A percentile compares a stretch with the other conserved stretches of the same genome.
phyloP scores from a whole-genome alignment of 106 monocot genomes.

The Gastrodia elata region DNA sequence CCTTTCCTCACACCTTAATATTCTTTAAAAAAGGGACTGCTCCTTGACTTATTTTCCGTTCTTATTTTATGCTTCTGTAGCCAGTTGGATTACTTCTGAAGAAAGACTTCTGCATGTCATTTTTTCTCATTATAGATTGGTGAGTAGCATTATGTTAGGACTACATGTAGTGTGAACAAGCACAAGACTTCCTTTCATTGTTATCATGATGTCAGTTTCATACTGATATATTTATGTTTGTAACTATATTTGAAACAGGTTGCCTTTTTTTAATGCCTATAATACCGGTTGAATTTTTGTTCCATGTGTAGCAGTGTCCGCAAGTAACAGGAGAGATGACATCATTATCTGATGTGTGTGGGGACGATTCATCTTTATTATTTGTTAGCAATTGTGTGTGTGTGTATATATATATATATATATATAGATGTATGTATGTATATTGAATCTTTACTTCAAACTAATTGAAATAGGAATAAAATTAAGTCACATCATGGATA shows the following conservation, averaged over 20 bases:
- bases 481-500: no score
- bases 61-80: not conserved
- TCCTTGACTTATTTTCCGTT: not conserved
- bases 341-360: not conserved
- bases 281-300: not conserved
- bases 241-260: not conserved
- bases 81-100: not conserved
- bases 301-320: not conserved
- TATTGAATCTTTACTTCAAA: no score
- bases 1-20: not conserved
- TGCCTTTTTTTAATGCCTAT: not conserved
- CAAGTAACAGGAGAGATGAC: no score
- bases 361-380: not conserved
- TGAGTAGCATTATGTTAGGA: not conserved
- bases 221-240: not conserved
- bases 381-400: not conserved
- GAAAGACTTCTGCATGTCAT: not conserved
- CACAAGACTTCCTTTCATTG: not conserved
- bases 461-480: no score
- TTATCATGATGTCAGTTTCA: not conserved
- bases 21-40: not conserved
- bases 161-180: not conserved
- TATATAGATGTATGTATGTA: no score
- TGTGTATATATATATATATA: no score
- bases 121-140: not conserved